phyloP scores from a whole-genome alignment of 2,329 filamentous ascomycete genomes.

The Alternaria sp. region DNA sequence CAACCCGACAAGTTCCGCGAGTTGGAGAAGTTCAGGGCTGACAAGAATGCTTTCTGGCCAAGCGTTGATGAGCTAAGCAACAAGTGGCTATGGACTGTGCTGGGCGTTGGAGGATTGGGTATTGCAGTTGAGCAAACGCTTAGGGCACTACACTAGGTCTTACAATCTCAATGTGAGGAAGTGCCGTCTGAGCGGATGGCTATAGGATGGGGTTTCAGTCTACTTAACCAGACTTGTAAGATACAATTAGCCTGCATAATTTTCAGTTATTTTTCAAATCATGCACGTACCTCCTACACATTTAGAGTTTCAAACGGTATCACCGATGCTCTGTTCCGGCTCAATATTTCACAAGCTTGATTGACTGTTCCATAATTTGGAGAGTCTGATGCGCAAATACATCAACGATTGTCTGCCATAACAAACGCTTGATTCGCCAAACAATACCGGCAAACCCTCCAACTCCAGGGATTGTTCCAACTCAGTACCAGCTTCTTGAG shows the following conservation, averaged over 20 bases:
- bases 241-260: not conserved
- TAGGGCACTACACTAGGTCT: slow-evolving; percentile 40
- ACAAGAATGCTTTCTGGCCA: slow-evolving; percentile 70
- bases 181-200: not conserved
- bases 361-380: not conserved
- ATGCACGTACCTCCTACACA: not conserved
- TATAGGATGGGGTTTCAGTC: not conserved
- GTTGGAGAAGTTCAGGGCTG: slow-evolving; percentile 60
- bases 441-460: not conserved
- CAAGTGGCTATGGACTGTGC: slow-evolving; percentile 64
- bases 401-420: not conserved
- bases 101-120: slow-evolving; percentile 60
- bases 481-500: not conserved
- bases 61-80: slow-evolving; percentile 59
- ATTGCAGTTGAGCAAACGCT: slow-evolving; percentile 58
- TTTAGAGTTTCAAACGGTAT: not conserved
- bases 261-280: not conserved
- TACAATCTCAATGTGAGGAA: not conserved
- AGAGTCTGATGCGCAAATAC: not conserved
- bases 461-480: not conserved
- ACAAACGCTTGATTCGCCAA: not conserved
- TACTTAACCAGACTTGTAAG: not conserved
- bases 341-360: not conserved
- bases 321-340: not conserved
- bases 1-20: slow-evolving; percentile 62